Evolutionary conservation across 2,329 filamentous ascomycete species (phyloP), one percentile per base, ranked within the genome.

Genomic region (Colletotrichum sidae): DNA sequence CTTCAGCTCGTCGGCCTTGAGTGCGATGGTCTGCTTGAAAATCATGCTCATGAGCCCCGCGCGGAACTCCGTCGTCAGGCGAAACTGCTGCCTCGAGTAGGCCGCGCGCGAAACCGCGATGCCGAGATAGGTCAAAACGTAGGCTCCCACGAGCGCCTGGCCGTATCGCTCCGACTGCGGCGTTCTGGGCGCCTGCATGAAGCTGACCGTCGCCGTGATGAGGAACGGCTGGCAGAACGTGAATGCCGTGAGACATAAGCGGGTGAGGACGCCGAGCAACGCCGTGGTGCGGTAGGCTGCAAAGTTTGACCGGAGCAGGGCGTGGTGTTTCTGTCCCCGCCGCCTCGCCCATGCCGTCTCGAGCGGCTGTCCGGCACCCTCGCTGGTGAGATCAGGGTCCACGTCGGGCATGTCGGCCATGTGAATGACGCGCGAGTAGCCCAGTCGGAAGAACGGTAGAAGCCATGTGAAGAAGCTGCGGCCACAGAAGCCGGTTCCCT

Each of bases 21-120:
- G 65, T 12, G 69, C 55, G 5, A 70, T 71, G 1, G 73, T 75
- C 68, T 74, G 73, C 8, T 66, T 60, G 57, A 75, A 78, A 2
- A 78, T 68, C 4, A 70, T 69, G 2, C 69, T 67, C 7, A 71
- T 72, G 0, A 78, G 65, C 12, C 72, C 64, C 1, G 72, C 72
- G 9, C 72, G 69, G 0, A 67, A 55, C 72, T 75, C 75, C 58
- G 69, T 72, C n/a, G 71, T 50, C n/a, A 68, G 67, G 2, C 74
- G 71, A 34, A 70, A 69, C 9, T 71, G 70, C 11, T 69, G 72
- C 49, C 77, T 76, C 58, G 68, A 71, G 55, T 73, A 77, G 2
- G 77, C 69, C 0, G 74, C 75, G 4, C 65, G 69, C 1, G 76
- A 74, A 17, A 75, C 60, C 1, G 77, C 75, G 35, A 78, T 76